Conservation (phyloP, 1,139 yeast species). For the Debaryomyces singareniensis region DNA sequence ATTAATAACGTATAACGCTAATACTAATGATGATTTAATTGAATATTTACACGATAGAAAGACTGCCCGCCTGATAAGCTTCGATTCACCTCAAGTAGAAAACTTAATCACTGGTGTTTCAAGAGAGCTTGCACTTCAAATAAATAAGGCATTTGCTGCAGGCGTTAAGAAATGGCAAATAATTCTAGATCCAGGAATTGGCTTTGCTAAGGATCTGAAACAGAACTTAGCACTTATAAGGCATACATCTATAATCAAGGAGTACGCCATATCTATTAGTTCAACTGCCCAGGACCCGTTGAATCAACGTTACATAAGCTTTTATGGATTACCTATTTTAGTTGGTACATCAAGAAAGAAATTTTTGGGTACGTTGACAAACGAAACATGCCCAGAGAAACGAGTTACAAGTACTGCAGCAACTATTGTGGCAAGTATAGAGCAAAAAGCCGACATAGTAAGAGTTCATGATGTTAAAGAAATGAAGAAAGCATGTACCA, state of each 20-base stretch:
- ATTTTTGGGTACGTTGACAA: constrained; percentile 72
- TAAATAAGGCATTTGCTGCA: constrained; percentile 47
- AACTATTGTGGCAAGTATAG: constrained; percentile 65
- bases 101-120: constrained; percentile 45
- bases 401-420: constrained; percentile 77
- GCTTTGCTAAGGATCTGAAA: constrained; percentile 71
- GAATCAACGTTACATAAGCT: constrained; percentile 28
- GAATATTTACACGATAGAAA: constrained; percentile 32
- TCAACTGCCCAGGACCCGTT: constrained; percentile 14
- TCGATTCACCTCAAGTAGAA: constrained; percentile 20
- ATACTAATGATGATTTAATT: constrained; percentile 30
- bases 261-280: constrained; percentile 33
- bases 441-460: constrained; percentile 72
- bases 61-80: constrained; percentile 19
- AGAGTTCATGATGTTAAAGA: constrained; percentile 83
- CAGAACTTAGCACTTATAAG: constrained; percentile 69
- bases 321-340: constrained; percentile 57
- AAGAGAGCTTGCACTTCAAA: constrained; percentile 55
- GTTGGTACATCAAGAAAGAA: constrained; percentile 86
- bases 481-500: constrained; percentile 53
- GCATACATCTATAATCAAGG: constrained; percentile 49
- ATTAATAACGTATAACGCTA: constrained; percentile 48
- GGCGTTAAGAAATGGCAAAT: constrained; percentile 90
- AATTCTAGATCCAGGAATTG: constrained; percentile 89
- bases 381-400: constrained; percentile 41